Base-by-base conservation (phyloP, 176 grass and related monocot species). In the Lolium multiflorum region DNA sequence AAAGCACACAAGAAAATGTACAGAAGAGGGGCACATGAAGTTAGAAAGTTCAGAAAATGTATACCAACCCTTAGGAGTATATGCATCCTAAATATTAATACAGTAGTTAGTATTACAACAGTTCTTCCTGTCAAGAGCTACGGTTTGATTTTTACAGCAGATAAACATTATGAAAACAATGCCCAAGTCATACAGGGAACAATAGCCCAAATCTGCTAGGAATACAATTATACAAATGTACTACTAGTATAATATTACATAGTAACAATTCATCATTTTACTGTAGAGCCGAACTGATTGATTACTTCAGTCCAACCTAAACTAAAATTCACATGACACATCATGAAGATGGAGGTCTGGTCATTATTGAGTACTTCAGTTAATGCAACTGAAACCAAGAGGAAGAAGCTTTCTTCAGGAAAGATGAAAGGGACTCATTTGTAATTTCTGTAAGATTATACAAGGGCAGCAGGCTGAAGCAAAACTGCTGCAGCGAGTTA, bases 41-140 rank as follows among this genome's bases (percentile, higher is more conserved):
- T 78, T 24, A 75, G 63, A 71, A 50, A 71, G 3, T 18, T 76
- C 68, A 76, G 20, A 82, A 26, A 47, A 78, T 8, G 24, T n/a
- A 72, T 6, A 5, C 16, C 9, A 47, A 35, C 31, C 31, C 16
- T 20, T 52, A 61, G 44, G 31, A 69, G n/a, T 68, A 11, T 6
- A 66, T 64, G 12, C 47, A 69, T 55, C 25, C 44, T 12, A 82
- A 82, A 39, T 69, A 82, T 82, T 55, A 55, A 48, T 55, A 56
- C 5, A 82, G 16, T 51, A 66, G 15, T 72, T 48, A 63, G 3
- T 11, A 64, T 11, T 41, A 55, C 41, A 65, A 13, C 16, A 50
- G 78, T 80, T 80, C 43, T 80, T 65, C 56, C 41, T 22, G 22
- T 63, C n/a, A 17, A 80, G 13, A 25, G 15, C 8, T 35, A 81